Conservation (phyloP, 108 stramenopile species). For the Pseudonitzschia multistriata region DNA sequence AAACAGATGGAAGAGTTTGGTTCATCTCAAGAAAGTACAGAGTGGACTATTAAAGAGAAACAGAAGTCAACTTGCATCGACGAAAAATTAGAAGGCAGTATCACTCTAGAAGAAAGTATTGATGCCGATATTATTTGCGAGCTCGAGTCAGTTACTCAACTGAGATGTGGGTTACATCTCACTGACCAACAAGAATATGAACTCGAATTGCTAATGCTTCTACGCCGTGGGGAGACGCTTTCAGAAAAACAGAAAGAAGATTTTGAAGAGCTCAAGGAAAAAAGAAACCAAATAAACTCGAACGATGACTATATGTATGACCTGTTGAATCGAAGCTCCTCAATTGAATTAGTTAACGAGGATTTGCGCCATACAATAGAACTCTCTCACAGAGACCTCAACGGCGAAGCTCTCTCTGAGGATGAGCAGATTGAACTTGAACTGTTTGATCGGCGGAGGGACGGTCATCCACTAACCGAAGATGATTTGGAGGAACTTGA, state of each 20-base stretch:
- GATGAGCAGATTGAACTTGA: constrained; percentile 28
- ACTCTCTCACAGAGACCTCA: constrained; percentile 19
- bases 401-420: constrained; percentile 1
- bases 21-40: neutral
- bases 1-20: neutral
- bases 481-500: constrained; percentile 27
- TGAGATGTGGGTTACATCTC: constrained; percentile 12
- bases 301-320: constrained; percentile 16
- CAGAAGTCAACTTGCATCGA: neutral
- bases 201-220: constrained; percentile 7
- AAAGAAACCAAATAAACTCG: neutral
- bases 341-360: constrained; percentile 16
- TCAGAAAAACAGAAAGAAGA: constrained; percentile 18
- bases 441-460: constrained; percentile 18
- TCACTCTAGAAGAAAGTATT: constrained; percentile 14
- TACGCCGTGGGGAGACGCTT: constrained; percentile 12
- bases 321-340: constrained; percentile 1
- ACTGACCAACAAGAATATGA: constrained; percentile 18
- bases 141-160: constrained; percentile 19
- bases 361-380: constrained; percentile 20
- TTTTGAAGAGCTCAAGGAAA: constrained; percentile 14
- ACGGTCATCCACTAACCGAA: constrained; percentile 19
- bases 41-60: neutral
- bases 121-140: constrained; percentile 26
- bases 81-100: neutral